Evolutionary conservation across 257 asterid species (phyloP).

Genomic region (Salvia rosmarinus): DNA sequence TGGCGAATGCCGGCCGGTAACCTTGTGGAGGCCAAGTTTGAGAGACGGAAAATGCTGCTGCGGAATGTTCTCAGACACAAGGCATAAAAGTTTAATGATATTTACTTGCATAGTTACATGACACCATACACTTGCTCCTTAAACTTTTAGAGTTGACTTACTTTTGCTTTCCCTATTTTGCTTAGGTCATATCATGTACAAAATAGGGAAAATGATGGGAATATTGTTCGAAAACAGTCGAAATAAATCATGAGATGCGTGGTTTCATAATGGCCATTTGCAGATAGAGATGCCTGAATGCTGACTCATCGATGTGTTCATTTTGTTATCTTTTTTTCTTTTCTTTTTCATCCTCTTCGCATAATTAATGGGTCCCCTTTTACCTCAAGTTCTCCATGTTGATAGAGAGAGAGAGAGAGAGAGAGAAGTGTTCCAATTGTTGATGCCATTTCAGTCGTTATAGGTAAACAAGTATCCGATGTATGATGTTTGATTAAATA

Average conservation of each 20-base stretch:
- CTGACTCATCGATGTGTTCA: slow-evolving; percentile 4
- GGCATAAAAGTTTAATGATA: slow-evolving; percentile 18
- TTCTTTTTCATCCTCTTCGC: neutral
- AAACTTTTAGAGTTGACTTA: neutral
- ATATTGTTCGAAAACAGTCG: neutral
- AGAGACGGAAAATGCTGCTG: slow-evolving; percentile 43
- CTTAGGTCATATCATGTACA: neutral
- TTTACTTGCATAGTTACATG: neutral
- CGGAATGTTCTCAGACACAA: slow-evolving; percentile 41
- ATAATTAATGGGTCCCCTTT: slow-evolving; percentile 18
- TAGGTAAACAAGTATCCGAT: slow-evolving; percentile 33
- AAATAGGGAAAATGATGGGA: neutral
- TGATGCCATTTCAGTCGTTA: slow-evolving; percentile 28
- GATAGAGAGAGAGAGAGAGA: neutral
- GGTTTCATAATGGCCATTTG: slow-evolving; percentile 22
- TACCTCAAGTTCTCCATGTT: neutral
- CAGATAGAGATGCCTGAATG: slow-evolving; percentile 16
- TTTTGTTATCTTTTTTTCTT: neutral
- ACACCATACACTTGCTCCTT: neutral
- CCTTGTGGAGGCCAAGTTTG: slow-evolving; percentile 44
- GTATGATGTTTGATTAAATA: neutral
- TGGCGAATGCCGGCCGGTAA: slow-evolving; percentile 39
- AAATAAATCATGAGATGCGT: slow-evolving; percentile 29
- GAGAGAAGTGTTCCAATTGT: neutral
- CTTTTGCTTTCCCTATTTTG: neutral